These are phyloP conservation scores for Ormosia emarginata DNA, from an alignment of 306 rosid species.

Conservation along the genomic window DNA sequence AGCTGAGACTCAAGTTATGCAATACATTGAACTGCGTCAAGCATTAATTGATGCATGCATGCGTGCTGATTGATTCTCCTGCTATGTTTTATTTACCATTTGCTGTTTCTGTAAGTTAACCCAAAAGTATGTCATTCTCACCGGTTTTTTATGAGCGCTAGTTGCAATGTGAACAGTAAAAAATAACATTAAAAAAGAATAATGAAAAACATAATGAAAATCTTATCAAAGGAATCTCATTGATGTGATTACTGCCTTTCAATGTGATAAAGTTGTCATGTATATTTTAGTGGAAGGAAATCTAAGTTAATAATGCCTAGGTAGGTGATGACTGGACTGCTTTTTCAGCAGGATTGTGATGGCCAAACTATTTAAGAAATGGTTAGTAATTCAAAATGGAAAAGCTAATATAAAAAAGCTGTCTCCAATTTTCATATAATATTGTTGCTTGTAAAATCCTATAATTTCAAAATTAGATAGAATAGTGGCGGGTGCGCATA, in stretches of 20 bases:
- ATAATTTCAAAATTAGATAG: background rate
- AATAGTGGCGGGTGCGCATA: too few relatives aligned
- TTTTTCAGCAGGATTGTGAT: conserved; percentile 24
- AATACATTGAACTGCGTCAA: background rate
- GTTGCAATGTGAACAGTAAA: background rate
- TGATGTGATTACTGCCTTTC: conserved; percentile 48
- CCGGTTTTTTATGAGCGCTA: background rate
- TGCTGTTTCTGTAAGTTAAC: background rate
- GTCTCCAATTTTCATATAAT: background rate
- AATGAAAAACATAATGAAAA: background rate
- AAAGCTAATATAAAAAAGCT: background rate
- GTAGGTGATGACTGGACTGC: conserved; percentile 38
- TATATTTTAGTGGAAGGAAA: conserved; percentile 44
- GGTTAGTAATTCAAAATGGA: background rate
- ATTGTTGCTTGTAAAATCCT: background rate
- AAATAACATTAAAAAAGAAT: background rate
- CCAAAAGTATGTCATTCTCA: background rate
- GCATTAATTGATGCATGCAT: background rate
- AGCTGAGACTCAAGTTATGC: background rate
- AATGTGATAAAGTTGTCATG: conserved; percentile 40
- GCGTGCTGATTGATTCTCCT: conserved; percentile 1
- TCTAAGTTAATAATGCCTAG: conserved; percentile 35
- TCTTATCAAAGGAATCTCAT: conserved; percentile 46
- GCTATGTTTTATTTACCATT: background rate
- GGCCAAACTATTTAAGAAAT: background rate